Conservation (phyloP, 169 alveolate species). For the Prorocentrum cordatum region DNA sequence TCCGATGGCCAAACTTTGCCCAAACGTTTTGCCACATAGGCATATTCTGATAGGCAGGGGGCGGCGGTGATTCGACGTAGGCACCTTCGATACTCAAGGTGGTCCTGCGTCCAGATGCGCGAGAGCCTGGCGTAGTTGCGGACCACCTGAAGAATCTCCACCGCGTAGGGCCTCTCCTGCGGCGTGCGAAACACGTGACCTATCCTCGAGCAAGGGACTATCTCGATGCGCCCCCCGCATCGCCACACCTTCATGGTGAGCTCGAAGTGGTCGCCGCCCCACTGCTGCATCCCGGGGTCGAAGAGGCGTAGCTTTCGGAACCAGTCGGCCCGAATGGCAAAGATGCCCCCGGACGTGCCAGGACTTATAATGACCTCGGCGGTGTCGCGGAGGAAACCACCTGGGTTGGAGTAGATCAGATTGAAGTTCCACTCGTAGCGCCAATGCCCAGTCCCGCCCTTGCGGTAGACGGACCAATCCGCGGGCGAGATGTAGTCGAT, state of each 20-base stretch:
- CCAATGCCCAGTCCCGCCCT: constrained; percentile 28
- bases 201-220: constrained; percentile 34
- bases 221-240: constrained; percentile 60
- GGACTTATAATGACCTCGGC: background rate
- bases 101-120: constrained; percentile 48
- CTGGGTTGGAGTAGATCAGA: constrained; percentile 13
- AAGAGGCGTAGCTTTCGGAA: constrained; percentile 30
- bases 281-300: constrained; percentile 46
- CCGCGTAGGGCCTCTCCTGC: constrained; percentile 7
- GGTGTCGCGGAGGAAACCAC: background rate
- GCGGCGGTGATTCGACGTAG: too few species aligned
- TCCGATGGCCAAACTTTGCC: too few species aligned
- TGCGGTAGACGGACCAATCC: too few species aligned
- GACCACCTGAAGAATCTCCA: constrained; percentile 41
- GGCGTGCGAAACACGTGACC: constrained; percentile 24
- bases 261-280: constrained; percentile 27
- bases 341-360: constrained; percentile 40
- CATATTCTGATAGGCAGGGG: too few species aligned
- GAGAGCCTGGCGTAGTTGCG: constrained; percentile 50
- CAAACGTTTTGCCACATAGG: too few species aligned
- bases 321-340: constrained; percentile 52
- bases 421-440: constrained; percentile 55
- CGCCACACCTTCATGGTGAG: constrained; percentile 25
- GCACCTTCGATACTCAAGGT: too few species aligned
- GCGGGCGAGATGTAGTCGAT: too few species aligned